These are phyloP conservation scores for Ligustrum vulgare DNA, from an alignment of 257 asterid species.

Conservation along the genomic window DNA sequence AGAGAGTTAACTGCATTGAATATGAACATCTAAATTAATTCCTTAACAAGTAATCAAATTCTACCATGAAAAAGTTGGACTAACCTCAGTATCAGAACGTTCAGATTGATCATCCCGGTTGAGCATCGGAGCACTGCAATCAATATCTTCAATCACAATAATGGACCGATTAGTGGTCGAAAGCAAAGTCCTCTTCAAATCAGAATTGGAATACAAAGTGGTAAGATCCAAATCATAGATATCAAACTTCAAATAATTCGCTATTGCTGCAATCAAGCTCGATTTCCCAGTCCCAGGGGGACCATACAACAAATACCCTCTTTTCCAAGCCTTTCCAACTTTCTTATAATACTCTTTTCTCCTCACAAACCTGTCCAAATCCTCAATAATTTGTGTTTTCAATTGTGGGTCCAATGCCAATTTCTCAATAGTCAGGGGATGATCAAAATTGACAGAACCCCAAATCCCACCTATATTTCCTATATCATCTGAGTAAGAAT, in stretches of 20 bases:
- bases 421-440: slow-evolving; percentile 68
- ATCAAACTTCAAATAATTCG: slow-evolving; percentile 71
- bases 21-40: not conserved
- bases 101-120: slow-evolving; percentile 39
- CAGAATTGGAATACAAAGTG: slow-evolving; percentile 50
- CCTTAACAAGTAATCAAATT: no score
- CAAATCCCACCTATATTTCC: slow-evolving; percentile 59
- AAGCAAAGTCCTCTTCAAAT: slow-evolving; percentile 59
- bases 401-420: slow-evolving; percentile 65
- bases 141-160: slow-evolving; percentile 77
- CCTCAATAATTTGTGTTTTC: slow-evolving; percentile 54
- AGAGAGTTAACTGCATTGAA: not conserved
- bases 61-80: not conserved
- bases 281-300: slow-evolving; percentile 96
- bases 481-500: slow-evolving; percentile 29
- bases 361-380: slow-evolving; percentile 69
- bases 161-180: slow-evolving; percentile 63
- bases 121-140: slow-evolving; percentile 67
- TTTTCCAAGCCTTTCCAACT: slow-evolving; percentile 90
- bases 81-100: slow-evolving; percentile 32
- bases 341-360: slow-evolving; percentile 71
- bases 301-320: slow-evolving; percentile 79
- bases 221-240: slow-evolving; percentile 73
- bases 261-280: slow-evolving; percentile 80
- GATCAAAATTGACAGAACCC: slow-evolving; percentile 70